Conservation (phyloP, 2,329 filamentous ascomycete genomes). For the Cercospora sp. region DNA sequence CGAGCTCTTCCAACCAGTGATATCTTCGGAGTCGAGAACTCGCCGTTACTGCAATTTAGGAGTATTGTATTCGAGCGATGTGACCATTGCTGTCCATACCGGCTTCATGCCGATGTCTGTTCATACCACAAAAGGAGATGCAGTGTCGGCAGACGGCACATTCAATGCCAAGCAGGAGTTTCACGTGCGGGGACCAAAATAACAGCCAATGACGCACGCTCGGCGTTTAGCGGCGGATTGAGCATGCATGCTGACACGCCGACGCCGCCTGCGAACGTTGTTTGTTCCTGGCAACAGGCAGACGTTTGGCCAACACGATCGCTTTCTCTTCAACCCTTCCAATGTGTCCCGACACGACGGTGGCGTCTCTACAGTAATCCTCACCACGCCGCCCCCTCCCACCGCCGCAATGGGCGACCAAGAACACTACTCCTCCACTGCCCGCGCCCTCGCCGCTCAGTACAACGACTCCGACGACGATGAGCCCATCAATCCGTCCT, state of each 20-base stretch:
- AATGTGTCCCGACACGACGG: conserved; percentile 7
- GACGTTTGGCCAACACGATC: neutral
- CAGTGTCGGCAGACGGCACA: neutral
- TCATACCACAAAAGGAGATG: neutral
- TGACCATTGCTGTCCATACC: neutral
- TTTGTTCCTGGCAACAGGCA: conserved; percentile 9
- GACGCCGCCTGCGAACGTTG: neutral
- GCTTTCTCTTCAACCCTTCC: neutral
- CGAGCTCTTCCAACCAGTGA: neutral
- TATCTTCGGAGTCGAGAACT: neutral
- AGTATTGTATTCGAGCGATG: neutral
- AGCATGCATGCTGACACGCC: neutral
- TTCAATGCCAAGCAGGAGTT: neutral
- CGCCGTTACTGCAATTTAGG: too few species aligned
- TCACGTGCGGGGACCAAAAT: neutral
- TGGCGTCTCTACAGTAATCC: conserved; percentile 6
- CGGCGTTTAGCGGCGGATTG: neutral
- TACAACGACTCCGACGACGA: conserved; percentile 32
- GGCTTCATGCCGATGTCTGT: neutral
- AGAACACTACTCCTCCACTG: conserved; percentile 53
- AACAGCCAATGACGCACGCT: conserved; percentile 4
- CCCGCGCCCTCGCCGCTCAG: conserved; percentile 56
- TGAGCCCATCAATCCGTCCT: conserved; percentile 40
- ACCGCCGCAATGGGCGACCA: conserved; percentile 23
- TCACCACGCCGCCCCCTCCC: neutral